Percentiles rank a stretch among this genome's conserved stretches.
Conservation (phyloP, 352 stramenopile genomes). For the Pythium graminicola region DNA sequence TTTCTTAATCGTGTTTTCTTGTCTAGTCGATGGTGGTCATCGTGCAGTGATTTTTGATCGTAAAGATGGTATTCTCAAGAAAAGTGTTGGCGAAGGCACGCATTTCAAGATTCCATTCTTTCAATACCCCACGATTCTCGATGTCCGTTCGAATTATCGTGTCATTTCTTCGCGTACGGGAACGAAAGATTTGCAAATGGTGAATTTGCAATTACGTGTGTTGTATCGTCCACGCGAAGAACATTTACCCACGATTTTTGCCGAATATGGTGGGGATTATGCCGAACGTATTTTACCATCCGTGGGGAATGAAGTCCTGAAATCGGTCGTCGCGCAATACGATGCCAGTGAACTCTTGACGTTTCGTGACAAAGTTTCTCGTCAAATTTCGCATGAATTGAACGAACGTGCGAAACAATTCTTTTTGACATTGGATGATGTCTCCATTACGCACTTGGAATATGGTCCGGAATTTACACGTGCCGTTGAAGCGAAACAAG, state of each 20-base stretch:
- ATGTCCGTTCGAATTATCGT: constrained; percentile 89
- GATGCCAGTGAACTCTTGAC: constrained; percentile 99
- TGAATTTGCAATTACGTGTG: constrained; percentile 98
- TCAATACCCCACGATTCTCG: constrained; percentile 95
- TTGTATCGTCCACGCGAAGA: constrained; percentile 93
- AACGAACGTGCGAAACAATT: constrained; percentile 87
- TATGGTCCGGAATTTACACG: constrained; percentile 98
- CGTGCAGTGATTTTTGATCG: constrained; percentile 88
- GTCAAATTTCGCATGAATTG: constrained; percentile 87
- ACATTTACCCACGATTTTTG: constrained; percentile 81
- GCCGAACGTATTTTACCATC: constrained; percentile 97
- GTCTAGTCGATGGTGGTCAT: constrained; percentile 93
- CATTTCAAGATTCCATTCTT: constrained; percentile 98
- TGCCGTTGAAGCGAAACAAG: constrained; percentile 99
- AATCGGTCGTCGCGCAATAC: constrained; percentile 98
- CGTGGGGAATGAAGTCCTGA: constrained; percentile 99
- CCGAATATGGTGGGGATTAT: constrained; percentile 93
- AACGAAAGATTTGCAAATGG: constrained; percentile 99
- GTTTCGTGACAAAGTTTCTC: constrained; percentile 96
- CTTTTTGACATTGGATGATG: constrained; percentile 95
- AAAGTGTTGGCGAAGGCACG: constrained; percentile 89
- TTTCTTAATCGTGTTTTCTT: neutral
- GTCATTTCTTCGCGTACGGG: constrained; percentile 90
- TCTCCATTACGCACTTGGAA: constrained; percentile 98
- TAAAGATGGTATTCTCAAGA: constrained; percentile 74